phyloP scores from a whole-genome alignment of 2,329 filamentous ascomycete species.

The Trichophyton equinum region DNA sequence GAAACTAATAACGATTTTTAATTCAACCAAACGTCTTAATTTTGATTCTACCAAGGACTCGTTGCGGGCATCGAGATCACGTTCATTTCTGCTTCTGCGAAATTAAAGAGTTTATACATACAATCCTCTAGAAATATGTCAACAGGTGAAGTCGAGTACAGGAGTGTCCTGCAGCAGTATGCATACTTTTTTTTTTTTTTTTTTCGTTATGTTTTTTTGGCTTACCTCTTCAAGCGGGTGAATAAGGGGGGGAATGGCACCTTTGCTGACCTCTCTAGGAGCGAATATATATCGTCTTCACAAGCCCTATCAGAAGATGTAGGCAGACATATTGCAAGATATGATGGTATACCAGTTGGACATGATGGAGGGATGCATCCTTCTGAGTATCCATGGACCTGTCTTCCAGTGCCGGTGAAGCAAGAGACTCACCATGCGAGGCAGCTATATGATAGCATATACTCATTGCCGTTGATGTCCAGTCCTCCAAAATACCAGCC shows the following conservation, averaged over 20 bases:
- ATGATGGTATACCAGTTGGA: background rate
- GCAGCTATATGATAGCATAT: slow-evolving; percentile 8
- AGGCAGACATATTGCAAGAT: background rate
- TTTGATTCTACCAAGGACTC: background rate
- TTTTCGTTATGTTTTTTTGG: background rate
- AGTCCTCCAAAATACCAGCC: slow-evolving; percentile 5
- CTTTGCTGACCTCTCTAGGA: background rate
- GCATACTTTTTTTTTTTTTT: background rate
- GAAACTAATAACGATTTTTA: background rate
- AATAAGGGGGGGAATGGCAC: too few relatives aligned
- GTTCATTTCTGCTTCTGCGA: background rate
- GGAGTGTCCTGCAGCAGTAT: background rate
- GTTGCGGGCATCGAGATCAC: background rate
- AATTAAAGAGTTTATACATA: background rate
- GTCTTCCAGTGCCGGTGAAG: background rate
- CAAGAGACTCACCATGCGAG: background rate
- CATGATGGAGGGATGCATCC: background rate
- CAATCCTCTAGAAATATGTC: background rate
- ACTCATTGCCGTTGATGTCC: slow-evolving; percentile 7
- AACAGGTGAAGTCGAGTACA: background rate
- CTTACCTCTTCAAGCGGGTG: background rate
- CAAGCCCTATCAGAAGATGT: background rate
- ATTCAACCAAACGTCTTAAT: background rate
- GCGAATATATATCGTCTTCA: background rate
- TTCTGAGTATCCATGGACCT: background rate